phyloP scores from a whole-genome alignment of 345 rosid genomes.

The Erysimum cheiranthoides region DNA sequence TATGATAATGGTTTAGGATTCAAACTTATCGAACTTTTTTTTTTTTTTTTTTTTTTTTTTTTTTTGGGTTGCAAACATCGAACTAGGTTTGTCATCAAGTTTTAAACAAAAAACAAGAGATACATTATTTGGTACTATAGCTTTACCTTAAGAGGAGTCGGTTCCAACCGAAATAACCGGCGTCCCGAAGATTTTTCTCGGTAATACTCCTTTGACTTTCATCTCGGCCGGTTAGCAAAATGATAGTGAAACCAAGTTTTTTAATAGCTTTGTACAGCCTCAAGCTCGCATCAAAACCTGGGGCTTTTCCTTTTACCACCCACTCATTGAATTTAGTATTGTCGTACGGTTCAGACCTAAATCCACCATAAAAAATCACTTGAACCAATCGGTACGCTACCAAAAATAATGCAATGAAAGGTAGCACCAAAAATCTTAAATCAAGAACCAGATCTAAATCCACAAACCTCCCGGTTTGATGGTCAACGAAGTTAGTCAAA shows the following conservation, averaged over 20 bases:
- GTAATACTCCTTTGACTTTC: conserved; percentile 69
- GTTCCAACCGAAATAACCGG: conserved; percentile 75
- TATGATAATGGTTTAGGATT: too few relatives aligned
- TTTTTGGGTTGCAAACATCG: too few relatives aligned
- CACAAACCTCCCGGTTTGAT: background rate
- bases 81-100: too few relatives aligned
- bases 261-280: conserved; percentile 62
- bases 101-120: background rate
- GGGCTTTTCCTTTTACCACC: conserved; percentile 69
- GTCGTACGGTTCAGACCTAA: conserved; percentile 63
- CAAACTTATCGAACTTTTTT: too few relatives aligned
- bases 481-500: conserved; percentile 24
- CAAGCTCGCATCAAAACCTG: conserved; percentile 67
- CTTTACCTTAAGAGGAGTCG: conserved; percentile 74
- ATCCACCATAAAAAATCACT: conserved; percentile 11
- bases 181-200: conserved; percentile 50
- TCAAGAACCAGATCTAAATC: conserved; percentile 16
- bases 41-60: too few relatives aligned
- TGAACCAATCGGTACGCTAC: background rate
- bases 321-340: conserved; percentile 53
- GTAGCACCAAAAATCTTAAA: background rate
- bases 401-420: background rate
- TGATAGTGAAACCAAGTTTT: conserved; percentile 63
- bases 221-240: conserved; percentile 72
- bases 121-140: background rate